Conservation (phyloP, 495 filamentous ascomycete species). For the Aspergillus campestris region DNA sequence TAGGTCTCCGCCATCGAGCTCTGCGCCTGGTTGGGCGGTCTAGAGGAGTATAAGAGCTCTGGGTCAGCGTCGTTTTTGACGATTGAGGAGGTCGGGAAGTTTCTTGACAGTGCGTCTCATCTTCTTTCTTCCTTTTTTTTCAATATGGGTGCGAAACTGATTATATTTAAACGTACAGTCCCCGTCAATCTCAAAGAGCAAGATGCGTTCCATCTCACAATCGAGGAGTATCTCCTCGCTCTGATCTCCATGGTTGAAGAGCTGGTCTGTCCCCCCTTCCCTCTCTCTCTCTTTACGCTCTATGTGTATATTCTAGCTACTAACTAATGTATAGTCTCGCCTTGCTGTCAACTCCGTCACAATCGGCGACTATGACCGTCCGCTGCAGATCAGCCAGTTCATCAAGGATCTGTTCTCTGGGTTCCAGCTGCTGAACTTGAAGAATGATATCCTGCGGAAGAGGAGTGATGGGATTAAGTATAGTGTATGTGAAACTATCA, state of each 20-base stretch:
- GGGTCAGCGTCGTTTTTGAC: slow-evolving; percentile 55
- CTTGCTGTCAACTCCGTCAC: slow-evolving; percentile 96
- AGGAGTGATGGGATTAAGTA: slow-evolving; percentile 94
- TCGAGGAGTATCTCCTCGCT: slow-evolving; percentile 91
- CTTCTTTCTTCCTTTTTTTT: not conserved
- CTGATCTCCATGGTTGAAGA: slow-evolving; percentile 84
- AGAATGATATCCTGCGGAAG: slow-evolving; percentile 86
- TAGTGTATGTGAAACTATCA: slow-evolving; percentile 44
- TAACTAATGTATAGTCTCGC: slow-evolving; percentile 45
- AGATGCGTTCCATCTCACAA: slow-evolving; percentile 89
- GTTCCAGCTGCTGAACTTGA: slow-evolving; percentile 93
- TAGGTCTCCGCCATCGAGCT: slow-evolving; percentile 61
- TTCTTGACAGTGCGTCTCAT: slow-evolving; percentile 54
- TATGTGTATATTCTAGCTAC: not conserved
- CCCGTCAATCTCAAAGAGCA: slow-evolving; percentile 86
- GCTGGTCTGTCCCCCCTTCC: slow-evolving; percentile 42
- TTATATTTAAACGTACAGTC: slow-evolving; percentile 42
- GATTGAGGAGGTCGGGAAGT: slow-evolving; percentile 75
- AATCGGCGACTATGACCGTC: slow-evolving; percentile 75
- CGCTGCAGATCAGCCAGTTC: slow-evolving; percentile 78
- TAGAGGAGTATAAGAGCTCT: slow-evolving; percentile 34
- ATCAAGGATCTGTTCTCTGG: slow-evolving; percentile 92
- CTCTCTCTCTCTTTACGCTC: not conserved
- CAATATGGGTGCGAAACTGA: not conserved
- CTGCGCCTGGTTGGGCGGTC: slow-evolving; percentile 68